Conservation (phyloP, 163 green algal species). For the Chlorella variabilis region DNA sequence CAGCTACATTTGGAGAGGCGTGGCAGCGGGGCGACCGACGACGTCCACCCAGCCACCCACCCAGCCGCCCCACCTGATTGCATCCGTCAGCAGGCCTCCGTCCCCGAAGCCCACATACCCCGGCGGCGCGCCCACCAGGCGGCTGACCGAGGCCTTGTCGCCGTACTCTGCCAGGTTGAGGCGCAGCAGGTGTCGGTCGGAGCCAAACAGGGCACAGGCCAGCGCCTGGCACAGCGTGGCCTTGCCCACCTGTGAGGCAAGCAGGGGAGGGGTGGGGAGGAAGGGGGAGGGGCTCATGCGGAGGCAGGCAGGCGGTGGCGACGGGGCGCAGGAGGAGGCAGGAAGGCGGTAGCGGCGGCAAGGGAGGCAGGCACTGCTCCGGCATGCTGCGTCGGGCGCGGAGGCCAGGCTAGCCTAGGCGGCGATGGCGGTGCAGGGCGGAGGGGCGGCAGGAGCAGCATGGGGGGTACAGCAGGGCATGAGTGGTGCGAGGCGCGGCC, state of each 20-base stretch:
- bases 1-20: no score
- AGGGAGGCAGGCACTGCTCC: no score
- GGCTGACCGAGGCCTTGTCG: slow-evolving; percentile 88
- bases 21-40: no score
- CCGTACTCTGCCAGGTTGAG: slow-evolving; percentile 98
- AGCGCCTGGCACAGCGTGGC: slow-evolving; percentile 63
- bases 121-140: slow-evolving; percentile 94
- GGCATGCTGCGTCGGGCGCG: no score
- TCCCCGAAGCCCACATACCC: slow-evolving; percentile 89
- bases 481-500: no score
- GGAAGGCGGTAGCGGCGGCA: no score
- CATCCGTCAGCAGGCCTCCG: slow-evolving; percentile 90
- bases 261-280: not conserved
- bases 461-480: no score
- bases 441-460: no score
- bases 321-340: no score
- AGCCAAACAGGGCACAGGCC: slow-evolving; percentile 83
- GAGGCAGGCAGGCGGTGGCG: not conserved
- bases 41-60: no score
- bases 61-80: slow-evolving; percentile 55
- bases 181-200: slow-evolving; percentile 82
- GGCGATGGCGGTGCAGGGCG: no score
- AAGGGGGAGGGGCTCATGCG: not conserved
- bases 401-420: no score
- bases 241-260: slow-evolving; percentile 35